Evolutionary conservation across 164 flowering plant genomes (phyloP), one percentile per base, ranked within the genome.

Genomic region (Piper betle): DNA sequence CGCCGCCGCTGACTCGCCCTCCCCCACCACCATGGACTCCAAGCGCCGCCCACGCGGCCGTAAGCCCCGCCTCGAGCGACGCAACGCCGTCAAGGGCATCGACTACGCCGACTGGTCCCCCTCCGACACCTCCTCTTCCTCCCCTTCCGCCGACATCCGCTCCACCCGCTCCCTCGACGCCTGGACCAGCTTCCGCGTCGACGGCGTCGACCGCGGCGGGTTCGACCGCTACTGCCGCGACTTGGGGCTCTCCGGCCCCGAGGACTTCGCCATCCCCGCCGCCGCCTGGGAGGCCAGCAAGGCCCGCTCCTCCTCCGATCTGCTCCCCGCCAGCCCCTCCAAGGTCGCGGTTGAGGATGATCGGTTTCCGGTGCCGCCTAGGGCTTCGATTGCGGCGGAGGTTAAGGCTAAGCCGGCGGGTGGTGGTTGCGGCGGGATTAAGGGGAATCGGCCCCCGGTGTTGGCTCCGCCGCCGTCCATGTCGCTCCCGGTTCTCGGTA

Each of bases 211-310:
- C 0, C 96, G 50, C 7, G 50, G 88, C 0, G 93, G 86, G 62
- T 46, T 86, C 39, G 88, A 85, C 4, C 57, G 60, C 40, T 66
- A 88, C 53, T 85, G 73, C 68, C 71, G 56, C 64, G 71, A 52
- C 54, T 65, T 94, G 37, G 99, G 99, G 38, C 69, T 94, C 40
- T 78, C 85, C 9, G 96, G 96, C 0, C 84, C 90, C 15, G 99
- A 88, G 0, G 99, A 91, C 56, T 86, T 91, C 19, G 76, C 77
- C 3, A 94, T 94, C 18, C 79, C 97, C 33, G 17, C 69, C 4
- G 84, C 72, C 1, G 86, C 70, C 4, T 94, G 90, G 86, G 82
- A 82, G 71, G 80, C 84, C 0, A 66, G 78, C 70, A 90, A 77
- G 72, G 60, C 67, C 11, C 65, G 83, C 37, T 78, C 84, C 6